Conservation (phyloP, 225 moss, liverwort and hornwort genomes). For the Bryoerythrophyllum caledonicum region DNA sequence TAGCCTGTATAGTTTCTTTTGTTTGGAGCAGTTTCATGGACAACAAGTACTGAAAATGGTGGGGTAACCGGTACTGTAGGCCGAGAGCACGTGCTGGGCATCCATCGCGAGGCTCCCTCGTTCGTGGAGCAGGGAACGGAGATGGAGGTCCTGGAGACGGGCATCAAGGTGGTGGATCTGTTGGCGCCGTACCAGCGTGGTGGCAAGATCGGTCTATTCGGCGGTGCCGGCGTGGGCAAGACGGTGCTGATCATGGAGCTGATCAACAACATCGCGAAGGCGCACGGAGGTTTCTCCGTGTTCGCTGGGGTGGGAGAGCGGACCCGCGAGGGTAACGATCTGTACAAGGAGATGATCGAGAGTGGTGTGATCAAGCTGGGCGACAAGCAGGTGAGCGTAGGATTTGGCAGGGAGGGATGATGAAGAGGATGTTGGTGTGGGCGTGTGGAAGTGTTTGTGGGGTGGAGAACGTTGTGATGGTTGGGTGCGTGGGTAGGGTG, state of each 20-base stretch:
- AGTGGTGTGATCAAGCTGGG: constrained; percentile 61
- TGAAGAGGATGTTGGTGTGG: not conserved
- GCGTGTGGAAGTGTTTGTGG: not conserved
- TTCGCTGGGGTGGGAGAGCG: constrained; percentile 53
- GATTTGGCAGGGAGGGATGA: not conserved
- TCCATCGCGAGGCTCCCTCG: constrained; percentile 80
- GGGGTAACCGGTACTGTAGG: constrained; percentile 32
- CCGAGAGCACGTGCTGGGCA: constrained; percentile 52
- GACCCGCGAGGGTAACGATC: constrained; percentile 49
- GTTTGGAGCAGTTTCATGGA: too few relatives aligned
- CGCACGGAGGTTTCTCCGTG: constrained; percentile 48
- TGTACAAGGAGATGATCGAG: constrained; percentile 62
- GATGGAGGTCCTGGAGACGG: constrained; percentile 79
- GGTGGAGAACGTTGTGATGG: too few relatives aligned
- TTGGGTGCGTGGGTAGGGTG: not conserved
- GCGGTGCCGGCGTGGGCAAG: constrained; percentile 85
- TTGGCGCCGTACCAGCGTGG: constrained; percentile 89
- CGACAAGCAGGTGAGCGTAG: constrained; percentile 54
- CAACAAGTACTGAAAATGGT: not conserved
- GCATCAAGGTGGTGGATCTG: constrained; percentile 88
- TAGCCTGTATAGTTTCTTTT: too few relatives aligned
- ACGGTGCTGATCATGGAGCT: constrained; percentile 59
- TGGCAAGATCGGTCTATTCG: constrained; percentile 86
- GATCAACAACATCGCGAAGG: constrained; percentile 58
- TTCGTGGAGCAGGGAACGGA: constrained; percentile 85